These are phyloP conservation scores for Conticribra guillardii DNA, from an alignment of 108 stramenopile species.

Conservation along the genomic window DNA sequence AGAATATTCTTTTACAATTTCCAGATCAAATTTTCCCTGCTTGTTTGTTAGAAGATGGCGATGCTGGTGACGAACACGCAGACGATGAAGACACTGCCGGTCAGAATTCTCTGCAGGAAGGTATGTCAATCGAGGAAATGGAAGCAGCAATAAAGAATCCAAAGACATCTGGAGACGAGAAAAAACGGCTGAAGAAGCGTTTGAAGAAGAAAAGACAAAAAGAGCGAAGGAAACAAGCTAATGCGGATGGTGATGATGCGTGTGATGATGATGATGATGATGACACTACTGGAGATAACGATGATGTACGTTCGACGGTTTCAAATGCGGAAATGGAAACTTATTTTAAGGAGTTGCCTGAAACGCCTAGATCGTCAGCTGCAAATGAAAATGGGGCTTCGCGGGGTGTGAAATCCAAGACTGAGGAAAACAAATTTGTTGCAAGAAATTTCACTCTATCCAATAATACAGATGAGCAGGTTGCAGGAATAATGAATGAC, in stretches of 20 bases:
- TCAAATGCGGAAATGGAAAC: slow-evolving; percentile 61
- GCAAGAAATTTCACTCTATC: slow-evolving; percentile 66
- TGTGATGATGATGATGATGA: slow-evolving; percentile 45
- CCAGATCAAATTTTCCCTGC: slow-evolving; percentile 51
- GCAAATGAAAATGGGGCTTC: slow-evolving; percentile 33
- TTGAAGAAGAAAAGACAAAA: slow-evolving; percentile 83
- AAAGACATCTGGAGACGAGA: slow-evolving; percentile 58
- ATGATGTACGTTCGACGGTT: slow-evolving; percentile 42
- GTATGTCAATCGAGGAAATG: slow-evolving; percentile 65
- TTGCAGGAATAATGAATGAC: slow-evolving; percentile 63
- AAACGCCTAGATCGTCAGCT: neutral
- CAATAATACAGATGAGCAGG: slow-evolving; percentile 52
- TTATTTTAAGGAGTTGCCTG: slow-evolving; percentile 17
- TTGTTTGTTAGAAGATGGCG: slow-evolving; percentile 15
- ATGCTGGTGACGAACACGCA: slow-evolving; percentile 32
- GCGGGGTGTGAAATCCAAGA: slow-evolving; percentile 35
- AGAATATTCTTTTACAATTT: slow-evolving; percentile 93
- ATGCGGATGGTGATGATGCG: slow-evolving; percentile 41
- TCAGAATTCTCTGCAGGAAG: slow-evolving; percentile 25
- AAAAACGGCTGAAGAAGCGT: slow-evolving; percentile 67
- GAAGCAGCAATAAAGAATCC: slow-evolving; percentile 59
- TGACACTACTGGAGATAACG: slow-evolving; percentile 49
- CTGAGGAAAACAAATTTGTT: slow-evolving; percentile 72
- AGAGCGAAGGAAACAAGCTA: slow-evolving; percentile 61
- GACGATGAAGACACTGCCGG: slow-evolving; percentile 29